Evolutionary conservation across 225 moss, liverwort and hornwort genomes (phyloP).

Genomic region (Sphagnum tenellum): DNA sequence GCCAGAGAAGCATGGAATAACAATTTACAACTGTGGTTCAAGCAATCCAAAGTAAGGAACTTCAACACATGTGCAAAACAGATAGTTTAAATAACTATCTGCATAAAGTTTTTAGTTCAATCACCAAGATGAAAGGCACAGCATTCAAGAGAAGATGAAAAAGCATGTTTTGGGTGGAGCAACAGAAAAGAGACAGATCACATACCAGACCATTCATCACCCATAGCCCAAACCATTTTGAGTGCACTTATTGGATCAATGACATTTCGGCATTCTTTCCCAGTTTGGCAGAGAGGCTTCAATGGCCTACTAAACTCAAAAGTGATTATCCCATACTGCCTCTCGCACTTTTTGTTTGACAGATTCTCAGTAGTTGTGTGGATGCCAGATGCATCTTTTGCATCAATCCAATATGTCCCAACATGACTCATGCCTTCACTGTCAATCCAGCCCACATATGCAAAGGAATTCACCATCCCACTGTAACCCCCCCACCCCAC

Average conservation of each 20-base stretch:
- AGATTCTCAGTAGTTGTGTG: slow-evolving; percentile 78
- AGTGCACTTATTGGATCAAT: slow-evolving; percentile 67
- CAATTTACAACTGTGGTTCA: neutral
- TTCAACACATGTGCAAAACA: neutral
- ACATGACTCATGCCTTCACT: slow-evolving; percentile 58
- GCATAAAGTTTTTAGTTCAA: too few species aligned
- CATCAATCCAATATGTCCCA: slow-evolving; percentile 92
- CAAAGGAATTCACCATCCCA: slow-evolving; percentile 98
- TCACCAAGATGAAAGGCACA: too few species aligned
- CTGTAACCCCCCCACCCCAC: slow-evolving; percentile 22
- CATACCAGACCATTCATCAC: slow-evolving; percentile 78
- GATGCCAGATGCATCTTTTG: slow-evolving; percentile 77
- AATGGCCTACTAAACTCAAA: slow-evolving; percentile 93
- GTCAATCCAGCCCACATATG: slow-evolving; percentile 97
- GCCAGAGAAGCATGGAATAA: too few species aligned
- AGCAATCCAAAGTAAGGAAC: neutral
- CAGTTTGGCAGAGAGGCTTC: slow-evolving; percentile 70
- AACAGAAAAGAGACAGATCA: neutral
- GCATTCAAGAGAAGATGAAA: too few species aligned
- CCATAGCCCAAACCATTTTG: slow-evolving; percentile 98
- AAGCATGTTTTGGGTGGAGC: too few species aligned
- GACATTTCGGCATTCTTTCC: slow-evolving; percentile 87
- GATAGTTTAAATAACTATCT: too few species aligned
- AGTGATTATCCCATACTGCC: slow-evolving; percentile 65
- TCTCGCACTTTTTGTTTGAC: slow-evolving; percentile 70